Percentiles rank a stretch among this genome's conserved stretches.
These are phyloP conservation scores for Starmera amethionina DNA, from an alignment of 805 yeast species.

Conservation along the genomic window DNA sequence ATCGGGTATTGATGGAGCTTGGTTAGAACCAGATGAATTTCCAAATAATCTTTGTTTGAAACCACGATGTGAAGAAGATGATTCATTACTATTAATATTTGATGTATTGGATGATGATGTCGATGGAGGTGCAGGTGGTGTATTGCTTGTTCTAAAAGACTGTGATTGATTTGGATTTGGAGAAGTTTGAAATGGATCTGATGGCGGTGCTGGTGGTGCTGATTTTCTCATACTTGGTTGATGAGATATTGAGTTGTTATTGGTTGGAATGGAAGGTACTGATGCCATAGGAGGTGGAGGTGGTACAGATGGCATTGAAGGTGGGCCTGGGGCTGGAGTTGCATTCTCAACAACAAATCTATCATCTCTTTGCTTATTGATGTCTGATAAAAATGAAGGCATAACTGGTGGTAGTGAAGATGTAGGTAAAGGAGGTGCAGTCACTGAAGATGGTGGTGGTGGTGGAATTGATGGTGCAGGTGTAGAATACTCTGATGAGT, in stretches of 20 bases:
- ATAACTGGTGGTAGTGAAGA: constrained; percentile 18
- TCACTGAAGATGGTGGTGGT: constrained; percentile 5
- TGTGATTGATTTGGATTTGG: constrained; percentile 13
- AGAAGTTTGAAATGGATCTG: constrained; percentile 10
- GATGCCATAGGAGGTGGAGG: constrained; percentile 12
- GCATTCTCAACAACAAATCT: constrained; percentile 28
- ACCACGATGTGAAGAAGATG: constrained; percentile 3
- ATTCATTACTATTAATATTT: constrained; percentile 7
- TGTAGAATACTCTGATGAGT: constrained; percentile 5
- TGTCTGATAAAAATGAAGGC: constrained; percentile 39
- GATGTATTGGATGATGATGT: constrained; percentile 20
- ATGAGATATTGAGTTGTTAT: background rate
- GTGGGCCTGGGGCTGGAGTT: constrained; percentile 5
- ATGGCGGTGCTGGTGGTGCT: constrained; percentile 9
- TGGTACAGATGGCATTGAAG: constrained; percentile 5
- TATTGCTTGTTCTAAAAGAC: constrained; percentile 11
- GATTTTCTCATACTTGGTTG: constrained; percentile 4
- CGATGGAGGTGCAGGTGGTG: constrained; percentile 15
- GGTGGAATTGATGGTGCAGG: constrained; percentile 5
- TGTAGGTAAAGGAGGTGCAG: constrained; percentile 10
- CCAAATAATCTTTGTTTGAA: constrained; percentile 2
- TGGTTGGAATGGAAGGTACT: constrained; percentile 5
- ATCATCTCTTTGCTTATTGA: constrained; percentile 37
- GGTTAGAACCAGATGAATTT: constrained; percentile 8
- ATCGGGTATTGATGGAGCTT: constrained; percentile 20